phyloP scores from a whole-genome alignment of 139 green algal genomes.

The Closterium sp. region DNA sequence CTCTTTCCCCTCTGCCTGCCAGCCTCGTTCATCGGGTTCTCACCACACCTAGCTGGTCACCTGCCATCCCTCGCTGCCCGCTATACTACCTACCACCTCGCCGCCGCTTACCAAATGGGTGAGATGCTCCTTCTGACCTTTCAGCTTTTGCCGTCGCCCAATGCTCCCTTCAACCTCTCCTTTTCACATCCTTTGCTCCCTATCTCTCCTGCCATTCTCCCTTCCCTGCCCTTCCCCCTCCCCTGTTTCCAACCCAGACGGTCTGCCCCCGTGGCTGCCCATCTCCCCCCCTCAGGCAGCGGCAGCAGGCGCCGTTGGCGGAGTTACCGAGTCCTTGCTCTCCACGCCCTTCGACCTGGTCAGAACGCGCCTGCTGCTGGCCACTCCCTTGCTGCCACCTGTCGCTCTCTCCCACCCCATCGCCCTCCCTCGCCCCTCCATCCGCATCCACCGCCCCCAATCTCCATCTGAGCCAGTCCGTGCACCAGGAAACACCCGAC shows the following conservation, averaged over 20 bases:
- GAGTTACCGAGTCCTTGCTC: background rate
- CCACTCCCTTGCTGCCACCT: background rate
- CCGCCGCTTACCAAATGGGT: background rate
- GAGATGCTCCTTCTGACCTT: background rate
- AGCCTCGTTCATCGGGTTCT: background rate
- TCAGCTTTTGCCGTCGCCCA: background rate
- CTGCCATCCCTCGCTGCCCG: background rate
- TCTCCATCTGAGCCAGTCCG: background rate
- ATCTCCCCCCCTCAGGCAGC: background rate
- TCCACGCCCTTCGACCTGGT: background rate
- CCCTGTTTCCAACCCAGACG: background rate
- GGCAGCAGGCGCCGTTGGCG: background rate
- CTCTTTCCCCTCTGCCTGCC: background rate
- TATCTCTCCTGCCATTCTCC: too few species aligned
- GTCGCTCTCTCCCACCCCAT: background rate
- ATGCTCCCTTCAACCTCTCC: too few species aligned
- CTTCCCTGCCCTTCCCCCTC: background rate
- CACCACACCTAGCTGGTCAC: background rate
- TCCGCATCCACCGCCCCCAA: background rate
- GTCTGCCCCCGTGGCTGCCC: background rate
- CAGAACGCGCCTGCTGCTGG: background rate
- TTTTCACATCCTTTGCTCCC: too few species aligned
- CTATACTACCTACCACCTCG: background rate
- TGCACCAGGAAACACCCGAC: background rate
- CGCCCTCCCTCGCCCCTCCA: background rate